phyloP scores from a whole-genome alignment of 345 rosid genomes.

The Gossypium herbaceum region DNA sequence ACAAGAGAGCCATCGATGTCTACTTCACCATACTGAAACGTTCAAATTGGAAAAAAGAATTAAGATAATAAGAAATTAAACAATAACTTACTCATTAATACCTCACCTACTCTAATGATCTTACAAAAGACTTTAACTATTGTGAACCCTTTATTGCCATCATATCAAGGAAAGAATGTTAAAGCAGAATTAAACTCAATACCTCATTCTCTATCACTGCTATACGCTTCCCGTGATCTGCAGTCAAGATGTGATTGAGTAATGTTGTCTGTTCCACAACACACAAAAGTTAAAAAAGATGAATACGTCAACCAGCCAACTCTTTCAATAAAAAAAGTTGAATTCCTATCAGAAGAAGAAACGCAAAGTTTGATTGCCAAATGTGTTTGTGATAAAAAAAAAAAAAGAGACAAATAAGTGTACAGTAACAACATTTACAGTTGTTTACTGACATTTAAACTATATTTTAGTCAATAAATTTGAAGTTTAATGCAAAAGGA shows the following conservation, averaged over 20 bases:
- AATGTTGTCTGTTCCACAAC: conserved; percentile 68
- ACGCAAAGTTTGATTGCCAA: not conserved
- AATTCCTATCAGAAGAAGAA: no score
- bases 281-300: not conserved
- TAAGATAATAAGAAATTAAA: not conserved
- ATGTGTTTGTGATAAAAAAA: no score
- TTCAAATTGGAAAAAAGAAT: not conserved
- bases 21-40: conserved; percentile 80
- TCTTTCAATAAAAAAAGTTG: not conserved
- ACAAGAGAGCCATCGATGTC: conserved; percentile 95
- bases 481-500: not conserved
- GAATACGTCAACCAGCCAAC: conserved; percentile 1
- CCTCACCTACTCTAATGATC: not conserved
- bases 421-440: not conserved
- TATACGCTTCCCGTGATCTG: conserved; percentile 91
- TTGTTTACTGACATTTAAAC: not conserved
- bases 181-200: not conserved
- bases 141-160: not conserved
- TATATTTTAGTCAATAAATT: not conserved
- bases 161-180: not conserved
- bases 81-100: not conserved
- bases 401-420: not conserved
- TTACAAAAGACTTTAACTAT: not conserved
- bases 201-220: conserved; percentile 99
- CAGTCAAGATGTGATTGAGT: conserved; percentile 88